Conservation (phyloP, 169 alveolate species). For the Eimeria tenella region DNA sequence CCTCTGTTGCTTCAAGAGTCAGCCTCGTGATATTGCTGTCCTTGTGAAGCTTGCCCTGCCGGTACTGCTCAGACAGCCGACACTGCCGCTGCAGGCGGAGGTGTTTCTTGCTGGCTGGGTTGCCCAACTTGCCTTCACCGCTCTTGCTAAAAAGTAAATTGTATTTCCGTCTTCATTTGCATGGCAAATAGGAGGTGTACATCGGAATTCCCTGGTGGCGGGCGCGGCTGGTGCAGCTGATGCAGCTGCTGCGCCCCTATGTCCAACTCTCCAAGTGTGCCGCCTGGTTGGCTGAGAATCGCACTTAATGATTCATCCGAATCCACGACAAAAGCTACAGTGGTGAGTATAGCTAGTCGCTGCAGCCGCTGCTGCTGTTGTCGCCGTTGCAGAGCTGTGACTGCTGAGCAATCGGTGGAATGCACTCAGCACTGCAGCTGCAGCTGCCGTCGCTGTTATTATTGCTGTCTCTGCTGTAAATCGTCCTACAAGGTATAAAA, state of each 20-base stretch:
- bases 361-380: neutral
- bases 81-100: too few species aligned
- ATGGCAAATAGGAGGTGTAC: neutral
- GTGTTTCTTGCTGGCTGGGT: too few species aligned
- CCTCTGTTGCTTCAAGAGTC: neutral
- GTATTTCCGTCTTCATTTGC: neutral
- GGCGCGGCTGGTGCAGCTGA: slow-evolving; percentile 14
- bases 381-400: neutral
- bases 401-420: slow-evolving; percentile 13
- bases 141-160: neutral
- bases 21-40: neutral
- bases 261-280: neutral
- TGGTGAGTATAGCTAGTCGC: neutral
- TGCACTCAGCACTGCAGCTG: neutral
- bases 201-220: neutral
- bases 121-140: too few species aligned
- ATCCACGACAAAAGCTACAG: neutral
- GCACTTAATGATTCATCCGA: neutral
- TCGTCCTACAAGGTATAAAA: slow-evolving; percentile 1
- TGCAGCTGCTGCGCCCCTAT: slow-evolving; percentile 5
- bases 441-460: neutral
- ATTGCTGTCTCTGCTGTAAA: neutral
- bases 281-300: neutral
- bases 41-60: neutral
- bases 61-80: too few species aligned